A percentile compares a stretch with the other conserved stretches of the same genome.
These are phyloP conservation scores for Nicotiana noctiflora DNA, from an alignment of 257 asterid genomes.

Conservation along the genomic window DNA sequence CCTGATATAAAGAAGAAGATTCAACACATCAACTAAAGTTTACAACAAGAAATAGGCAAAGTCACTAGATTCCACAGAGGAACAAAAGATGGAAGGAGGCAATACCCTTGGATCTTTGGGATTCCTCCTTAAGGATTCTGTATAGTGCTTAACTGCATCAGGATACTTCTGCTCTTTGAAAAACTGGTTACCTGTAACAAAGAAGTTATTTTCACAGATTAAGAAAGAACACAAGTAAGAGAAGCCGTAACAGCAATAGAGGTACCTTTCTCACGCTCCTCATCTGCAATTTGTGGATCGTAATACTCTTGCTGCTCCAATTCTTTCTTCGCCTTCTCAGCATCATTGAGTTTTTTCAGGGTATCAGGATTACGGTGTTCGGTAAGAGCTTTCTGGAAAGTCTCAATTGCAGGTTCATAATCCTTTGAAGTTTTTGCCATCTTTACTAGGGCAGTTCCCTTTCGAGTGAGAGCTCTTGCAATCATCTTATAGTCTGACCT, in stretches of 20 bases:
- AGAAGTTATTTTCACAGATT: not conserved
- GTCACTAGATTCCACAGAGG: not conserved
- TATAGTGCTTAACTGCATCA: conserved; percentile 76
- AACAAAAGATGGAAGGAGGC: not conserved
- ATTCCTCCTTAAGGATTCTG: conserved; percentile 71
- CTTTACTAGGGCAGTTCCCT: conserved; percentile 78
- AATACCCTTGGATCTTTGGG: conserved; percentile 72
- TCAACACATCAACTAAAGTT: not conserved
- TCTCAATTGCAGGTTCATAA: conserved; percentile 70
- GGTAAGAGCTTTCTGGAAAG: conserved; percentile 84
- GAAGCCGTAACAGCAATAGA: not conserved
- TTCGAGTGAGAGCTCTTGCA: conserved; percentile 85
- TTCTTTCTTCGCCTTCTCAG: conserved; percentile 87
- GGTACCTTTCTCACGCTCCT: conserved; percentile 92
- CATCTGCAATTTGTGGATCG: conserved; percentile 80
- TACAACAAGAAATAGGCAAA: not conserved
- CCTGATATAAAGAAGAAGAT: conserved; percentile 29
- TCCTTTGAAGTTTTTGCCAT: conserved; percentile 73
- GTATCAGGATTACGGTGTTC: conserved; percentile 98
- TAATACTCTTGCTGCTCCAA: conserved; percentile 78
- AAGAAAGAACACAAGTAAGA: not conserved
- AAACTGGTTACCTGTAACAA: conserved; percentile 49
- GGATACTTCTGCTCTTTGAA: conserved; percentile 90
- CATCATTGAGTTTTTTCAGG: conserved; percentile 76
- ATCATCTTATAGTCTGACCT: conserved; percentile 82